Percentiles rank a stretch among this genome's conserved stretches.
Evolutionary conservation across 805 yeast genomes (phyloP).

Genomic region (Starmerella roubikii): DNA sequence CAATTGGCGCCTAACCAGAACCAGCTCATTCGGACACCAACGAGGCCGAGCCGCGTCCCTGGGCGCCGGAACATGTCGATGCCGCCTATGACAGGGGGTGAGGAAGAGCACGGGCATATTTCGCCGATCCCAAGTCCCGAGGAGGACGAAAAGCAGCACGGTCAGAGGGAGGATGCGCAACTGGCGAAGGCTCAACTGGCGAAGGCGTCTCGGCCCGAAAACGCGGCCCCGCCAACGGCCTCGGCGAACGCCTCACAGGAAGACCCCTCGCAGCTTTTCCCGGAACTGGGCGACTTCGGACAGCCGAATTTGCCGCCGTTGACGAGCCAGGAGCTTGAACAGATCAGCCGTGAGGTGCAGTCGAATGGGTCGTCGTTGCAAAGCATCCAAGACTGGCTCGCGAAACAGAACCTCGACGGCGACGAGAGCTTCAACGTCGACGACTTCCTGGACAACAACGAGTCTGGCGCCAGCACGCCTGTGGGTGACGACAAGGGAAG

Average conservation of each 20-base stretch:
- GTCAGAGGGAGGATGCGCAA: too few relatives aligned
- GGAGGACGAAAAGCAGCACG: too few relatives aligned
- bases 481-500: neutral
- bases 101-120: neutral
- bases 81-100: neutral
- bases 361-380: conserved; percentile 13
- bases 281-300: conserved; percentile 11
- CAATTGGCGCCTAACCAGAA: too few relatives aligned
- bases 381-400: conserved; percentile 16
- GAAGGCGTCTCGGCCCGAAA: too few relatives aligned
- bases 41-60: too few relatives aligned
- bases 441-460: conserved; percentile 17
- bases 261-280: conserved; percentile 16
- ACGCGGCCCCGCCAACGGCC: neutral
- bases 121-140: neutral
- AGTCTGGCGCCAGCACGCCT: neutral
- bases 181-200: too few relatives aligned
- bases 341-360: conserved; percentile 11
- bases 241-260: conserved; percentile 3
- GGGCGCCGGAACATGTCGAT: too few relatives aligned
- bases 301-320: conserved; percentile 8
- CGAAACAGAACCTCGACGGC: conserved; percentile 4
- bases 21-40: too few relatives aligned
- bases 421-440: conserved; percentile 18
- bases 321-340: conserved; percentile 13